phyloP scores from a whole-genome alignment of 2,329 filamentous ascomycete genomes.

The Fusarium sp. region DNA sequence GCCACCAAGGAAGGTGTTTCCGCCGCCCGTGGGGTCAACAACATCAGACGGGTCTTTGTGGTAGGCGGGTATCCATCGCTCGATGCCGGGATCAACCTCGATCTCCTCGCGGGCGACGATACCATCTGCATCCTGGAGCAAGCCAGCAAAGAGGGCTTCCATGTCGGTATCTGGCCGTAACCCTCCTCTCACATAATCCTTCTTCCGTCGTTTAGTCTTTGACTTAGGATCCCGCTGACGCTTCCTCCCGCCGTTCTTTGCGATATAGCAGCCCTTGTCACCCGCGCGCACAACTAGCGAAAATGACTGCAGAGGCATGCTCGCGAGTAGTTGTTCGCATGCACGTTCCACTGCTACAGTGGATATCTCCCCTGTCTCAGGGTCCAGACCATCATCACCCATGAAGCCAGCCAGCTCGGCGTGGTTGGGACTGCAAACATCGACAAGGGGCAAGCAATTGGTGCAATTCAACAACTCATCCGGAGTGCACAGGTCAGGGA shows the following conservation, averaged over 20 bases:
- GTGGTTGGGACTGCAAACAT: slow-evolving; percentile 84
- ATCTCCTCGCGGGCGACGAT: slow-evolving; percentile 68
- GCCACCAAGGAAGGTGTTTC: slow-evolving; percentile 86
- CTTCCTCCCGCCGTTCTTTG: slow-evolving; percentile 67
- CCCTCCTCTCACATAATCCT: slow-evolving; percentile 62
- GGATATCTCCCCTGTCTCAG: slow-evolving; percentile 66
- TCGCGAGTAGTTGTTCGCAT: slow-evolving; percentile 72
- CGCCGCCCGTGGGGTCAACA: slow-evolving; percentile 93
- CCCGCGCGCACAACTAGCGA: slow-evolving; percentile 78
- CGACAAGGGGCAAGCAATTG: slow-evolving; percentile 71
- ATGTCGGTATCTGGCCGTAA: slow-evolving; percentile 72
- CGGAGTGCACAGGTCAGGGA: slow-evolving; percentile 87
- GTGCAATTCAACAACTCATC: slow-evolving; percentile 74
- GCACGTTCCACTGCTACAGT: slow-evolving; percentile 66
- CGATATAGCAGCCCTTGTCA: slow-evolving; percentile 77
- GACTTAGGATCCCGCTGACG: slow-evolving; percentile 48
- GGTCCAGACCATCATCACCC: slow-evolving; percentile 68
- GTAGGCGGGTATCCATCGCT: slow-evolving; percentile 84
- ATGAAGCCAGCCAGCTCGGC: slow-evolving; percentile 90
- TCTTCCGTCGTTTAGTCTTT: slow-evolving; percentile 54
- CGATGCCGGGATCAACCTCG: slow-evolving; percentile 72
- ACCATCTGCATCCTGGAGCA: slow-evolving; percentile 67
- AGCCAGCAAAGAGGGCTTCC: slow-evolving; percentile 70
- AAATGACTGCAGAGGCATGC: slow-evolving; percentile 74
- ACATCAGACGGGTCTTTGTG: slow-evolving; percentile 70